Evolutionary conservation across 192 early-diverging fungal genomes (phyloP).

Genomic region (Dimargaris verticillata): DNA sequence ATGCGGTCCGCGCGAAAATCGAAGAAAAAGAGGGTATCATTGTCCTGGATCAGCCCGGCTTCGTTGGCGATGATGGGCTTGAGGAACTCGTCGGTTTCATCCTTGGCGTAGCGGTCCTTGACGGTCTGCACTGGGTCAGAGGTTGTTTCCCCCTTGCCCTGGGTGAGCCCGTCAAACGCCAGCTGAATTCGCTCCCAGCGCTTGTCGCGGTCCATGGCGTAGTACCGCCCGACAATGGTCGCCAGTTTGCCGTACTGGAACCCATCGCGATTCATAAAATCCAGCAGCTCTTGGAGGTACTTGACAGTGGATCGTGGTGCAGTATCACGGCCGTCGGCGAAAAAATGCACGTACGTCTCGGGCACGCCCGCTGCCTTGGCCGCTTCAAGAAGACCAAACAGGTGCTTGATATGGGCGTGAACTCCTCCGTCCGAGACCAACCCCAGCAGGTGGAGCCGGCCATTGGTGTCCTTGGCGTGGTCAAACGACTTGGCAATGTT

Average conservation of each 20-base stretch:
- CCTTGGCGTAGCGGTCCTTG: conserved; percentile 68
- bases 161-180: conserved; percentile 80
- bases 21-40: conserved; percentile 93
- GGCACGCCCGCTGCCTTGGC: conserved; percentile 77
- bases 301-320: conserved; percentile 68
- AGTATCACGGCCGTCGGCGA: conserved; percentile 95
- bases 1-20: conserved; percentile 98
- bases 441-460: conserved; percentile 85
- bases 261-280: conserved; percentile 33
- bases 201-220: conserved; percentile 99
- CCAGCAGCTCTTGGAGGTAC: conserved; percentile 63
- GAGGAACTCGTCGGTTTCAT: conserved; percentile 99
- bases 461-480: conserved; percentile 60
- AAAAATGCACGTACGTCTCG: conserved; percentile 84
- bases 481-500: conserved; percentile 70
- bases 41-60: conserved; percentile 63
- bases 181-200: conserved; percentile 96
- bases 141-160: conserved; percentile 57
- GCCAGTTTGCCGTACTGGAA: conserved; percentile 77
- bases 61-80: conserved; percentile 88
- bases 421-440: conserved; percentile 97
- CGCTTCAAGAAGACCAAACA: conserved; percentile 60
- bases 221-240: conserved; percentile 91
- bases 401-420: conserved; percentile 88
- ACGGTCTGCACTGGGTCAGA: conserved; percentile 47